These are phyloP conservation scores for Mesostigma viride DNA, from an alignment of 139 green algal genomes.

Conservation along the genomic window DNA sequence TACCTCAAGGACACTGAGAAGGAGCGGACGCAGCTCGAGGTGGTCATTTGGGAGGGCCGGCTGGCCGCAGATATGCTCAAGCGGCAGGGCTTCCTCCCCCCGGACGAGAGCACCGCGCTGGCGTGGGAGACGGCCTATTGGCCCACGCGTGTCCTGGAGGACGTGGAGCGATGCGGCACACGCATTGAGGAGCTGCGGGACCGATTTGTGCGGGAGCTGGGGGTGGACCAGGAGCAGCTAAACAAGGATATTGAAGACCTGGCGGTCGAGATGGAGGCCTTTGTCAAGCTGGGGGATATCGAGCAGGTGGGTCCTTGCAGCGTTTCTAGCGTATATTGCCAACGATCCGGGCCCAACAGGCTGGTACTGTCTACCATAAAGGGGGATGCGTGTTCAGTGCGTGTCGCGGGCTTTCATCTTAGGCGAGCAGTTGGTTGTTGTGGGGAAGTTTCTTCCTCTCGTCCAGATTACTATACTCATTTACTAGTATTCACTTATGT, in stretches of 20 bases:
- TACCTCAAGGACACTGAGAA: constrained; percentile 7
- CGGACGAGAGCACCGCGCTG: constrained; percentile 32
- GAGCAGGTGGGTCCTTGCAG: too few species aligned
- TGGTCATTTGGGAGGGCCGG: constrained; percentile 28
- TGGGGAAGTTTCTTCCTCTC: too few species aligned
- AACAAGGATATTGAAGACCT: constrained; percentile 13
- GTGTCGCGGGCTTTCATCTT: too few species aligned
- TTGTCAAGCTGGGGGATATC: constrained; percentile 49
- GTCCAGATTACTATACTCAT: too few species aligned
- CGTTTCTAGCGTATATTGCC: too few species aligned
- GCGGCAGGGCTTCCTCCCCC: constrained; percentile 23
- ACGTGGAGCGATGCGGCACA: constrained; percentile 26
- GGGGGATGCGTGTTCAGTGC: too few species aligned
- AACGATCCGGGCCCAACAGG: too few species aligned
- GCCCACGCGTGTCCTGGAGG: constrained; percentile 38
- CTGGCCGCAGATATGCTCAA: constrained; percentile 33
- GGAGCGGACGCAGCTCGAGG: constrained; percentile 39
- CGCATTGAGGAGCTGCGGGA: constrained; percentile 23
- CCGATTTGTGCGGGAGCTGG: constrained; percentile 41
- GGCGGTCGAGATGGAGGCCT: constrained; percentile 44
- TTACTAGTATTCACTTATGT: neutral
- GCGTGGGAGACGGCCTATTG: constrained; percentile 49
- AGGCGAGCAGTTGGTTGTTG: too few species aligned
- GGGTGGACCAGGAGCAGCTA: constrained; percentile 19
- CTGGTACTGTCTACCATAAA: too few species aligned